Base-by-base conservation (phyloP, 2,329 filamentous ascomycete species). In the Arthrinium phaeospermum region DNA sequence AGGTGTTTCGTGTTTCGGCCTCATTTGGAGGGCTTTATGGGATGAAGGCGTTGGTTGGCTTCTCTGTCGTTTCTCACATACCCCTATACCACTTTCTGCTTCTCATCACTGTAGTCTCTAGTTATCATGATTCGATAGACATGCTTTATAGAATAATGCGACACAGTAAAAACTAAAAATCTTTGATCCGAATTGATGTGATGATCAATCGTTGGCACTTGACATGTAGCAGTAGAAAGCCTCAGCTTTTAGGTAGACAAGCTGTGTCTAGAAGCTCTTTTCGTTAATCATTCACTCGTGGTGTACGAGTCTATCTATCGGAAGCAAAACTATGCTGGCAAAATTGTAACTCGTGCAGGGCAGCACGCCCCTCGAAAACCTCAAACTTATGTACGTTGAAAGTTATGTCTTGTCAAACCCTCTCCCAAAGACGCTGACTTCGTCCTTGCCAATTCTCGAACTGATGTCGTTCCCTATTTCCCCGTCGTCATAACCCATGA, bases 11-110 rank as follows among this genome's bases (percentile, higher is more conserved):
- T 64, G 57, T 64, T 37, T 8, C 57, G 57, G 57, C 34, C 57
- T 64, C 57, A 13, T 37, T 61, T 61, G 8, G 34, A 8, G 34
- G 34, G 19, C 16, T 24, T 41, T 34, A 64, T 41, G 57, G 57
- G 57, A 64, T 64, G 3, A 64, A 64, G 57, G 57, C 57, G 57
- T 64, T 64, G 57, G 57, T n/a, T 64, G 57, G 57, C 19, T 64
- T 14, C 30, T 64, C 34, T 64, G 57, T 41, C 57, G 22, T 61
- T 37, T 37, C 24, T 19, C 19, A 37, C 53, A 64, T 64, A 64
- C 57, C 57, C 57, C 57, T 64, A 64, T 64, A 64, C 30, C 57
- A 24, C 4, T 64, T 41, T 41, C 46, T 64, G 7, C 16, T 41
- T n/a, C 57, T 41, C n/a, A 10, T 64, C 24, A 64, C 19, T 41